Conservation (phyloP, 805 yeast species). For the Candida manassasensis region DNA sequence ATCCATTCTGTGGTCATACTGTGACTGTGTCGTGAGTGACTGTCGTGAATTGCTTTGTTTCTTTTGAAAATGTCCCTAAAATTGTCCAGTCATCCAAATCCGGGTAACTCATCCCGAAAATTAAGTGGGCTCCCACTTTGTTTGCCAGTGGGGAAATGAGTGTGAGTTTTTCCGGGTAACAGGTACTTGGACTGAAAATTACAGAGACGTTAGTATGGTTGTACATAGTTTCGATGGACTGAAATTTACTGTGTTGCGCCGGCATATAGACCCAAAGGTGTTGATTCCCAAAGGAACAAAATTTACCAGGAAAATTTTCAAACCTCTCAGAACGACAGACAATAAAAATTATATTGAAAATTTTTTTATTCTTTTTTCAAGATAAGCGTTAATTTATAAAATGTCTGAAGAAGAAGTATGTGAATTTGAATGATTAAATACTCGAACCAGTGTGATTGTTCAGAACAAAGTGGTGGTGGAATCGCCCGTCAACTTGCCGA, state of each 20-base stretch:
- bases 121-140: too few relatives aligned
- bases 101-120: too few relatives aligned
- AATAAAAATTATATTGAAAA: conserved; percentile 2
- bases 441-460: too few relatives aligned
- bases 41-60: too few relatives aligned
- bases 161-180: conserved; percentile 1
- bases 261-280: too few relatives aligned
- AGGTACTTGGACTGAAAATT: conserved; percentile 6
- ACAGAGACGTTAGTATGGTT: conserved; percentile 4
- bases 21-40: too few relatives aligned
- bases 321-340: neutral
- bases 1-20: too few relatives aligned
- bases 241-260: neutral
- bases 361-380: conserved; percentile 8
- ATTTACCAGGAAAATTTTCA: neutral
- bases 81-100: too few relatives aligned
- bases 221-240: neutral
- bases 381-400: conserved; percentile 12
- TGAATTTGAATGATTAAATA: conserved; percentile 8
- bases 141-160: too few relatives aligned
- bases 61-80: too few relatives aligned
- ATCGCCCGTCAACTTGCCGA: too few relatives aligned
- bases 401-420: conserved; percentile 44
- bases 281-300: neutral
- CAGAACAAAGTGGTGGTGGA: too few relatives aligned